A percentile compares a stretch with the other conserved stretches of the same genome.
phyloP scores from a whole-genome alignment of 176 grass and related monocot species.

The Juncus effusus region DNA sequence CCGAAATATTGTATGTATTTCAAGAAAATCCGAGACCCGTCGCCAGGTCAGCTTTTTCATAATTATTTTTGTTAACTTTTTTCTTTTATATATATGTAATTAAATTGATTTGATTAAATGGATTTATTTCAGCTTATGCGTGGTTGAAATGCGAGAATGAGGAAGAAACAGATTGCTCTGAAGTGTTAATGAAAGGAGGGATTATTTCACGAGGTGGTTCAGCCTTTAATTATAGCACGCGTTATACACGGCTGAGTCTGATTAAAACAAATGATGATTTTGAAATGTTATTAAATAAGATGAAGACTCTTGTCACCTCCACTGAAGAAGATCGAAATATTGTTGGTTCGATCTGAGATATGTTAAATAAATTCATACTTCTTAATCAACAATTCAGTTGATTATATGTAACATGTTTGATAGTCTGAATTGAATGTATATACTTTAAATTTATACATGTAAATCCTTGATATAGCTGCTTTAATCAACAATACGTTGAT shows the following conservation, averaged over 20 bases:
- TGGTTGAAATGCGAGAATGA: constrained; percentile 79
- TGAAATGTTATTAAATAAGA: constrained; percentile 48
- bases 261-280: constrained; percentile 60
- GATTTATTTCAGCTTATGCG: constrained; percentile 52
- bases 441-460: too few relatives aligned
- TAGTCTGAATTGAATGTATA: too few relatives aligned
- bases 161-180: constrained; percentile 51
- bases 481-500: constrained; percentile 14
- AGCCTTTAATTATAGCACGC: not conserved
- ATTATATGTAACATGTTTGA: not conserved
- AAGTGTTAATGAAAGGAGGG: constrained; percentile 38
- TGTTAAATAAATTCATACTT: not conserved
- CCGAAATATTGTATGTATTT: constrained; percentile 67
- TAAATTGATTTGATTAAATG: not conserved
- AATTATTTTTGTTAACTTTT: not conserved
- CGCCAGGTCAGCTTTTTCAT: constrained; percentile 48
- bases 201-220: constrained; percentile 43
- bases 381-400: constrained; percentile 6
- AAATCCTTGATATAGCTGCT: not conserved
- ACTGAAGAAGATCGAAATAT: constrained; percentile 23
- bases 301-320: constrained; percentile 38
- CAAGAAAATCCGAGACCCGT: constrained; percentile 40
- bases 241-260: constrained; percentile 58
- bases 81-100: not conserved
- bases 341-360: constrained; percentile 20